These are phyloP conservation scores for Biscogniauxia sp. DNA, from an alignment of 2,329 filamentous ascomycete species.

Conservation along the genomic window DNA sequence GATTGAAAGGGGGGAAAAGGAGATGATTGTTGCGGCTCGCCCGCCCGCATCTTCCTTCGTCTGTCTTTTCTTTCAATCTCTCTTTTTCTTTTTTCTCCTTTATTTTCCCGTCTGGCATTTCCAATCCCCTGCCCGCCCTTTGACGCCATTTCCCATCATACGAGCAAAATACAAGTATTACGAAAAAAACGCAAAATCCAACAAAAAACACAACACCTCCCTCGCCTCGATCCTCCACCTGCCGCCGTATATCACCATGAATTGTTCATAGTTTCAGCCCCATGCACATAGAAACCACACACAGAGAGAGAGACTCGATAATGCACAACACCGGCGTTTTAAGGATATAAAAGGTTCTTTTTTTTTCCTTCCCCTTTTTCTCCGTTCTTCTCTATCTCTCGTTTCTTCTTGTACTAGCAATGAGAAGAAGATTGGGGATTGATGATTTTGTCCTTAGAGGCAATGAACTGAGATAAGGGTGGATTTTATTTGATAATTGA, in stretches of 20 bases:
- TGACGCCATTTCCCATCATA: conserved; percentile 8
- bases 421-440: not conserved
- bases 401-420: too few species aligned
- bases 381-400: too few species aligned
- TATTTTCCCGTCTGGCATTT: not conserved
- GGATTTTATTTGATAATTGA: not conserved
- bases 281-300: not conserved
- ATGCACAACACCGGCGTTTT: conserved; percentile 27
- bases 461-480: too few species aligned
- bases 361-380: not conserved
- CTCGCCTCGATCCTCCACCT: too few species aligned
- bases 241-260: not conserved
- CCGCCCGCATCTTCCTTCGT: not conserved
- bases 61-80: conserved; percentile 1
- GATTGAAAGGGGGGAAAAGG: too few species aligned
- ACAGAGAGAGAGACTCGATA: not conserved
- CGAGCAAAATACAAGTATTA: not conserved
- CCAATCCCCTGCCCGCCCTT: not conserved
- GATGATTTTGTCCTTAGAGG: not conserved
- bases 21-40: not conserved
- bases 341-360: conserved; percentile 7
- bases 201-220: not conserved
- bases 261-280: not conserved
- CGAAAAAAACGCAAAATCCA: not conserved
- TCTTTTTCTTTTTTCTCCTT: conserved; percentile 1